Base-by-base conservation (phyloP, 2,329 filamentous ascomycete species). In the Macroventuria anomochaeta region DNA sequence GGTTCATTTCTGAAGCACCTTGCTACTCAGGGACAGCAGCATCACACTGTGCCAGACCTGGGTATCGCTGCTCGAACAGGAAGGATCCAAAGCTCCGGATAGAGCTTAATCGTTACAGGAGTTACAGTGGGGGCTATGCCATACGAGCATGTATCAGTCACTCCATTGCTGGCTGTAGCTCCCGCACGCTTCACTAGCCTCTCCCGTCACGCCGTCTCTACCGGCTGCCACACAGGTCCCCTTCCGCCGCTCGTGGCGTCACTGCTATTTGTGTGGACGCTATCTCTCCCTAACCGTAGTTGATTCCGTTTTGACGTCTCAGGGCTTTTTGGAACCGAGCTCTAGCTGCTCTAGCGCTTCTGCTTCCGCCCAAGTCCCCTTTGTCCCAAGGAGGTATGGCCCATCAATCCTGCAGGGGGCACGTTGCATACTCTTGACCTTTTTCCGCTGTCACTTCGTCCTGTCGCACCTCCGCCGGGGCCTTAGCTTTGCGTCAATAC, bases 81-180 rank as follows among this genome's bases (percentile, higher is more conserved):
- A 62, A 57, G 60, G 54, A 61, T 31, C 33, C 34, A 44, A 63
- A 42, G 64, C 58, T 61, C 65, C 60, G 67, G 64, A 63, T 59
- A 63, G 61, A 67, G 64, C 63, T 68, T 63, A 59, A 64, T 68
- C 62, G 65, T 46, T 33, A 34, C 39, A 40, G 65, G 64, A 72
- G 71, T 73, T 70, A 69, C 69, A 71, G 68, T 57, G 69, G 69
- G n/a, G 70, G 70, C 72, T 68, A 73, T 74, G 70, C 70, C 70
- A 74, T 70, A 73, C 70, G 70, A 72, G 67, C 65, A 63, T 58
- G 64, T 65, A 68, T 65, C 71, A 67, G 58, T 66, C 61, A 62
- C 59, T 68, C 65, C 62, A 57, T 32, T 42, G 51, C 39, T 54
- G 55, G 48, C 52, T 68, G 61, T 71, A 75, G 72, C 71, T 74